A percentile compares a stretch with the other conserved stretches of the same genome.
These are phyloP conservation scores for Globisporangium cederbergense DNA, from an alignment of 352 stramenopile species.

Conservation along the genomic window DNA sequence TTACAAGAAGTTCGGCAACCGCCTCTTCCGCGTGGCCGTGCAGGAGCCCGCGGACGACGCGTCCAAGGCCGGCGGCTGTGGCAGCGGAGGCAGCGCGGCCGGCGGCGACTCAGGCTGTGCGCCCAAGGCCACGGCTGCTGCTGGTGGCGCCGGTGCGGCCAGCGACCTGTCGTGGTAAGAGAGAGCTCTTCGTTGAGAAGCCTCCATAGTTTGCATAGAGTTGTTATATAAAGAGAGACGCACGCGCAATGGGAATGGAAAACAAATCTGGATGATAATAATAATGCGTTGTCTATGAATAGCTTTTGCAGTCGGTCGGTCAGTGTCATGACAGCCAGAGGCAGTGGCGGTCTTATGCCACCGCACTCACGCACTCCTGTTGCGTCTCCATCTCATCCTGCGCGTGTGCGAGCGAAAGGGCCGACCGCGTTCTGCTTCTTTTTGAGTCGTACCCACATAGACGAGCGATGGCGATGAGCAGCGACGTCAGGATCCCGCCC, in stretches of 20 bases:
- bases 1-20: conserved; percentile 85
- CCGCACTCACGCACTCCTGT: too few relatives aligned
- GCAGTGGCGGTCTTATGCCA: background rate
- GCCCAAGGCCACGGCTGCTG: conserved; percentile 35
- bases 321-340: too few relatives aligned
- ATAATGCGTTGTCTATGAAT: too few relatives aligned
- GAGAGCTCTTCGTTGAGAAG: background rate
- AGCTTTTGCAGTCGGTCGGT: too few relatives aligned
- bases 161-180: conserved; percentile 64
- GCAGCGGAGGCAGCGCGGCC: conserved; percentile 22
- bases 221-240: conserved; percentile 7
- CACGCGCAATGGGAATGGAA: background rate
- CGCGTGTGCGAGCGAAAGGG: background rate
- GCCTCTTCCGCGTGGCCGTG: conserved; percentile 81
- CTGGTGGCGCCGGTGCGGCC: conserved; percentile 31
- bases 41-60: conserved; percentile 39
- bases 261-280: background rate
- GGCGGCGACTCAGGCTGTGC: conserved; percentile 21
- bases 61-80: conserved; percentile 31
- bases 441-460: too few relatives aligned
- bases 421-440: background rate
- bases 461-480: conserved; percentile 3
- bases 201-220: conserved; percentile 1
- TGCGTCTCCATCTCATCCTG: too few relatives aligned
- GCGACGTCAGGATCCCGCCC: conserved; percentile 40